Evolutionary conservation across 352 stramenopile species (phyloP).

Genomic region (Globisporangium paddicum): DNA sequence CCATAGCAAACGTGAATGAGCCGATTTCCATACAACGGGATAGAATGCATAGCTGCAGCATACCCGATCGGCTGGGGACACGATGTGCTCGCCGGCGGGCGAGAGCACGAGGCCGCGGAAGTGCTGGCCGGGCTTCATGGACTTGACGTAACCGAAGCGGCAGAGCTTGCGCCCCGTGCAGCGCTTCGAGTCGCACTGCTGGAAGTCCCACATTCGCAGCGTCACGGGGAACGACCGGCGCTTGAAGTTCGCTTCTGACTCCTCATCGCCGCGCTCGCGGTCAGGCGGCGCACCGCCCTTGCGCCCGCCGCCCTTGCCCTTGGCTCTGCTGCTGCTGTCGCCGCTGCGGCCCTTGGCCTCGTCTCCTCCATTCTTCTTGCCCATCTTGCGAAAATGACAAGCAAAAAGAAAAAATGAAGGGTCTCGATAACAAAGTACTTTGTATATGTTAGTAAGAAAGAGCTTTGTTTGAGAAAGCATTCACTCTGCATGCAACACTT

Average conservation of each 20-base stretch:
- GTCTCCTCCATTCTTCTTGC: constrained; percentile 16
- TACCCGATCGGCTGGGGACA: constrained; percentile 88
- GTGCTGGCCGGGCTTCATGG: constrained; percentile 88
- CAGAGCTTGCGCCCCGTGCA: constrained; percentile 93
- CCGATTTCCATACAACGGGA: background rate
- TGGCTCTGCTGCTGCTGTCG: background rate
- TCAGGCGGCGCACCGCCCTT: constrained; percentile 13
- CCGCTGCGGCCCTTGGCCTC: constrained; percentile 9
- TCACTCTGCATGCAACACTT: no score
- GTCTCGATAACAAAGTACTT: no score
- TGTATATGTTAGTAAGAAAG: no score
- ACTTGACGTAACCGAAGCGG: constrained; percentile 89
- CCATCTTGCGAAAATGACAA: no score
- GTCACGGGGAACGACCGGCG: constrained; percentile 73
- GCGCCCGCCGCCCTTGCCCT: constrained; percentile 10
- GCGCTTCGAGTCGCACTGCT: constrained; percentile 94
- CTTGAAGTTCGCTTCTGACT: constrained; percentile 60
- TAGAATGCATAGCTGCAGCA: constrained; percentile 1
- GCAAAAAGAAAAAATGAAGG: no score
- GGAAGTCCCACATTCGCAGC: constrained; percentile 94
- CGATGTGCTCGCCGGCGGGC: constrained; percentile 83
- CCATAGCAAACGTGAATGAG: background rate
- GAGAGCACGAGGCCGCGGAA: constrained; percentile 96
- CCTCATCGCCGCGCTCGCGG: constrained; percentile 42
- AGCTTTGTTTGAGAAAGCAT: no score